Evolutionary conservation across 345 rosid species (phyloP).

Genomic region (Balakata baccata): DNA sequence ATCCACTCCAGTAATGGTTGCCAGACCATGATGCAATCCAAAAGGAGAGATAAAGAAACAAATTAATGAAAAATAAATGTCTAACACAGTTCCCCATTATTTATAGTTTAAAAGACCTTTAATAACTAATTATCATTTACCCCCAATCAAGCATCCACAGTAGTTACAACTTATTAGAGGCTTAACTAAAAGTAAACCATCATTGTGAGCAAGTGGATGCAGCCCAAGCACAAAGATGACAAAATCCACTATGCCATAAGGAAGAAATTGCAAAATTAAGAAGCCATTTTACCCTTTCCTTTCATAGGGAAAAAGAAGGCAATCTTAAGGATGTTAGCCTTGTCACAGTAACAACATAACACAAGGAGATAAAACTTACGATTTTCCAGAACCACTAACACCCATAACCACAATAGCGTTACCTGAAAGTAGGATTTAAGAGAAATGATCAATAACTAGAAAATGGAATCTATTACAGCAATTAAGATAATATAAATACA

Average conservation of each 20-base stretch:
- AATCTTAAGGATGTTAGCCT: background rate
- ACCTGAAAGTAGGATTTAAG: conserved; percentile 19
- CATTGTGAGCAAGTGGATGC: no score
- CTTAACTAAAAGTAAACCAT: no score
- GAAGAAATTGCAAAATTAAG: background rate
- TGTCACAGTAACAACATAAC: background rate
- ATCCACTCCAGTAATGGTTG: no score
- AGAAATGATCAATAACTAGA: background rate
- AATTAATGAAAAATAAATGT: no score
- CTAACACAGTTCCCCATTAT: no score
- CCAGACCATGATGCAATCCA: no score
- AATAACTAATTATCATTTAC: background rate
- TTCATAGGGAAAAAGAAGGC: background rate
- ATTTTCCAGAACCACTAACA: conserved; percentile 73
- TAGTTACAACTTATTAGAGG: background rate
- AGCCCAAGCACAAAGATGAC: no score
- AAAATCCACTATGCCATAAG: background rate
- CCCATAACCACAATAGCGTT: conserved; percentile 67
- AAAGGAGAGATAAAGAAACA: no score
- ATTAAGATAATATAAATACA: background rate
- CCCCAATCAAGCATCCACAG: background rate
- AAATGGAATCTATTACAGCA: background rate
- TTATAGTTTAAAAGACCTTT: no score
- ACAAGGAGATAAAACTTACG: conserved; percentile 37
- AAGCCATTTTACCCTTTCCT: background rate